A percentile compares a stretch with the other conserved stretches of the same genome.
phyloP scores from a whole-genome alignment of 2,329 filamentous ascomycete species.

The Kalmusia sp. region DNA sequence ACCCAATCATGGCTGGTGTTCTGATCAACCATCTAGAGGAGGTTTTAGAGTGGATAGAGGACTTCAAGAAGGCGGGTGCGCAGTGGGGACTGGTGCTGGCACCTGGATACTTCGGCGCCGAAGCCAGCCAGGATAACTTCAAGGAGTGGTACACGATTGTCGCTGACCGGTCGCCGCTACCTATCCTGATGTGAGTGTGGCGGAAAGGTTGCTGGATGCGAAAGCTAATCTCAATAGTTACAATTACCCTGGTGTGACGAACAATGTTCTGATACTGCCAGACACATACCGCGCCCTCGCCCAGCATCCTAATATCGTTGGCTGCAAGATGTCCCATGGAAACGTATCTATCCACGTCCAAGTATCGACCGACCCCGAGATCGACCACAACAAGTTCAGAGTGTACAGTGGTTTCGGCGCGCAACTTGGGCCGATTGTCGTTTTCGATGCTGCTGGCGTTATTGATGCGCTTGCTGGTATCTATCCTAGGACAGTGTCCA shows the following conservation, averaged over 20 bases:
- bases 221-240: conserved; percentile 53
- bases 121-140: conserved; percentile 65
- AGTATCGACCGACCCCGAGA: conserved; percentile 64
- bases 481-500: conserved; percentile 68
- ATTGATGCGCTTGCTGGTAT: conserved; percentile 72
- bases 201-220: neutral
- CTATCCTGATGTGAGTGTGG: conserved; percentile 63
- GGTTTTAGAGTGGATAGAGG: conserved; percentile 63
- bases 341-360: conserved; percentile 70
- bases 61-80: conserved; percentile 64
- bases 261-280: conserved; percentile 66
- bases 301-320: conserved; percentile 70
- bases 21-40: conserved; percentile 69
- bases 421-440: conserved; percentile 68
- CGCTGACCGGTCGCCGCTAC: conserved; percentile 66
- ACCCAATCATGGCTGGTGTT: conserved; percentile 69
- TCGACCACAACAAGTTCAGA: conserved; percentile 66
- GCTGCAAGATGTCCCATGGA: conserved; percentile 73
- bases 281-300: conserved; percentile 66
- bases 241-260: conserved; percentile 72
- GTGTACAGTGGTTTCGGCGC: conserved; percentile 71
- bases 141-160: conserved; percentile 67
- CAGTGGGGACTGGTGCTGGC: conserved; percentile 69
- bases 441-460: conserved; percentile 68
- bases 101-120: conserved; percentile 69